Base-by-base conservation (phyloP, 1,284 basidiomycete species). In the Wolfiporia cocos region DNA sequence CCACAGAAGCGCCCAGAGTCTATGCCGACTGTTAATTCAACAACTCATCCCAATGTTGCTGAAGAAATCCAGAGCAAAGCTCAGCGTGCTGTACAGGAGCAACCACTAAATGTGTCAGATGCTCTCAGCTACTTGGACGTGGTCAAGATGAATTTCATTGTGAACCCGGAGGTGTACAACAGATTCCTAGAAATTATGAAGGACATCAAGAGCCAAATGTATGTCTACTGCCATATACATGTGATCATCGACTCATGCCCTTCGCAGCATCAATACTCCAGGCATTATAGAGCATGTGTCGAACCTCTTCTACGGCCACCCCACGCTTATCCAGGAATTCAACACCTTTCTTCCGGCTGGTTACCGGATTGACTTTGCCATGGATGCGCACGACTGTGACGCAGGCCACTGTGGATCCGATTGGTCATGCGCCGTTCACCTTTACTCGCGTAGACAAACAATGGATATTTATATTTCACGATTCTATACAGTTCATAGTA, bases 121-220 rank as follows among this genome's bases (percentile, higher is more conserved):
- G 94, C 94, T 15, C 71, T 97, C 44, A 86, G 81, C 61, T 98
- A 96, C 62, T 77, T 97, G 39, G 92, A 96, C 65, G 85, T 87
- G 46, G 93, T 97, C 68, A 95, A 96, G 68, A 66, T 77, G 37
- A 85, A 91, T 64, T 97, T 96, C 56, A 73, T 80, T 35, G 83
- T 90, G 56, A 79, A 86, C 49, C 92, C 92, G 4, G 88, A 92
- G 50, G 91, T 95, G n/a, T 97, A 96, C 68, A 96, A 96, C 61
- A 79, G 83, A 43, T 97, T 97, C 62, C 67, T 98, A 56, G 93
- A 96, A 57, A 95, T 97, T 52, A 97, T 97, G 94, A 97, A 98
- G 66, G 93, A 97, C 59, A 95, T 95, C 66, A 95, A 95, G 68
- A 86, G 86, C 44, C 86, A 93, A 56, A 67, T 79, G 92, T 93